Percentiles rank a stretch among this genome's conserved stretches.
Evolutionary conservation across 441 rosid species (phyloP).

Genomic region (Viola pubescens): DNA sequence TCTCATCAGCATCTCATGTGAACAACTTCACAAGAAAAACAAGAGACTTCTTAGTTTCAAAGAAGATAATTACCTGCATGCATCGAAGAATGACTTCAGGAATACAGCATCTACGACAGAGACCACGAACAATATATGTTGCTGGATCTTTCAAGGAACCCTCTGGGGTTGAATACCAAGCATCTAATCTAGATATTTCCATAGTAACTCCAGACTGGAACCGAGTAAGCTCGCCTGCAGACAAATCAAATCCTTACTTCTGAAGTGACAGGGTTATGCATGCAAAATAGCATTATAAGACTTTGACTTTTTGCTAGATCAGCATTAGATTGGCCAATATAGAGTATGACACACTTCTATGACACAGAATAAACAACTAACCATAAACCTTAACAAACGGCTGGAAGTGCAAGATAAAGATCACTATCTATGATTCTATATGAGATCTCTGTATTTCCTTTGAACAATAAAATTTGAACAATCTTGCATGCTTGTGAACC

Average conservation of each 20-base stretch:
- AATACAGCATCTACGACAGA: slow-evolving; percentile 91
- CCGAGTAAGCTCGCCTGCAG: slow-evolving; percentile 88
- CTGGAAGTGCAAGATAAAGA: too few relatives aligned
- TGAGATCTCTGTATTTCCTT: too few relatives aligned
- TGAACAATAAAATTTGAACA: background rate
- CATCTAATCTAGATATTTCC: slow-evolving; percentile 94
- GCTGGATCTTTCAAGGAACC: slow-evolving; percentile 75
- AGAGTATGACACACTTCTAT: too few relatives aligned
- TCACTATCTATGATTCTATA: too few relatives aligned
- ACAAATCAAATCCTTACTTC: slow-evolving; percentile 1
- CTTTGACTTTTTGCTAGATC: too few relatives aligned
- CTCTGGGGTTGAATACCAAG: slow-evolving; percentile 80
- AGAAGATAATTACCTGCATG: slow-evolving; percentile 58
- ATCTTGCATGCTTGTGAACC: background rate
- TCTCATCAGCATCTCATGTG: too few relatives aligned
- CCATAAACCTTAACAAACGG: too few relatives aligned
- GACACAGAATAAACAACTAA: too few relatives aligned
- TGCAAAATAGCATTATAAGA: background rate
- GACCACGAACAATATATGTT: slow-evolving; percentile 68
- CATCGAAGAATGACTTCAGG: slow-evolving; percentile 87
- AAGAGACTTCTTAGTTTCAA: background rate
- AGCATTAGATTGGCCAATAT: too few relatives aligned
- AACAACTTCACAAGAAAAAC: background rate
- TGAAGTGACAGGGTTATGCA: background rate
- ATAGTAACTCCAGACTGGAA: slow-evolving; percentile 87